Conservation (phyloP, 768 basidiomycete species). For the Tylopilus vinaceipallidus region DNA sequence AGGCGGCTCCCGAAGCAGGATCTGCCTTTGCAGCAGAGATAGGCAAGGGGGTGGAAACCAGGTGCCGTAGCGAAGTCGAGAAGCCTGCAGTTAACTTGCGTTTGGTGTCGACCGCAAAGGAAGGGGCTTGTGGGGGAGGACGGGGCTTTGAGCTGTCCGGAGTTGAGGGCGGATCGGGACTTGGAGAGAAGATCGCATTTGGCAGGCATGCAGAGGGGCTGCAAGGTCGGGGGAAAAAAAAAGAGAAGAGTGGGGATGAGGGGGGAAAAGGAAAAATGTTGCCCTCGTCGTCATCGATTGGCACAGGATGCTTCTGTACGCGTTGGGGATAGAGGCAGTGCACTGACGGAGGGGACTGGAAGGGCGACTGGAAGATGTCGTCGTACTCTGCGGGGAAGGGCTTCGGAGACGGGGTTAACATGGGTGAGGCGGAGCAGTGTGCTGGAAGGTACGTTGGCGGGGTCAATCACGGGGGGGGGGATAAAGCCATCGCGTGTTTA, state of each 20-base stretch:
- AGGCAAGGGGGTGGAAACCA: constrained; percentile 38
- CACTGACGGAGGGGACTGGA: constrained; percentile 45
- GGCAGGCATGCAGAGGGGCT: constrained; percentile 59
- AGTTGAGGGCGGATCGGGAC: constrained; percentile 42
- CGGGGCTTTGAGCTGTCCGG: constrained; percentile 29
- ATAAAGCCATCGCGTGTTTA: constrained; percentile 27
- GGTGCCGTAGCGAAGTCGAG: constrained; percentile 56
- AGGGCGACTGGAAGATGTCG: constrained; percentile 56
- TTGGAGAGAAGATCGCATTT: constrained; percentile 45
- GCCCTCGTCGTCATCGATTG: constrained; percentile 54
- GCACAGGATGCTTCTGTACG: constrained; percentile 32
- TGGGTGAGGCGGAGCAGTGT: constrained; percentile 42
- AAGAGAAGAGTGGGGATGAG: constrained; percentile 44
- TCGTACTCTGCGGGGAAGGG: constrained; percentile 42
- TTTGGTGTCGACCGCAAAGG: constrained; percentile 54
- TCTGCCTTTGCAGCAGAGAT: constrained; percentile 35
- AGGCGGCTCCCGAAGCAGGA: constrained; percentile 34
- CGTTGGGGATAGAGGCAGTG: constrained; percentile 42
- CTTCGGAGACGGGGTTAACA: constrained; percentile 63
- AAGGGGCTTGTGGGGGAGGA: constrained; percentile 19
- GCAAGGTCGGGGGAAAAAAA: constrained; percentile 41
- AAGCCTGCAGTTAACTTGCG: constrained; percentile 59
- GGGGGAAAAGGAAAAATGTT: constrained; percentile 55
- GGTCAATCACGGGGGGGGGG: too few species aligned
- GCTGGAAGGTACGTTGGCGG: constrained; percentile 34